phyloP scores from a whole-genome alignment of 805 yeast genomes.

The Candida tibetensis region DNA sequence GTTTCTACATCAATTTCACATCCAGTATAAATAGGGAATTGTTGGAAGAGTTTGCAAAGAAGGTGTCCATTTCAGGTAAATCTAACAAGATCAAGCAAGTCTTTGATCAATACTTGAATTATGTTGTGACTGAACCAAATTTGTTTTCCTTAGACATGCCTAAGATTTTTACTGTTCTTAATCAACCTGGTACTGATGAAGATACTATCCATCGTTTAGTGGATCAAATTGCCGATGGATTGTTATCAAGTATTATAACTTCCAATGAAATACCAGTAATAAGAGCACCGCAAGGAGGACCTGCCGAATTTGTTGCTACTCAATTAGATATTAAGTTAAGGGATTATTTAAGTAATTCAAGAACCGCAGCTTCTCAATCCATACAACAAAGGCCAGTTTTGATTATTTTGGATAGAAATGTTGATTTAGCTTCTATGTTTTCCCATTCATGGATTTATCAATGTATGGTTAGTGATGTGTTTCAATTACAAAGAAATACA shows the following conservation, averaged over 20 bases:
- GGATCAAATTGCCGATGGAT: slow-evolving; percentile 70
- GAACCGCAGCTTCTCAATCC: slow-evolving; percentile 19
- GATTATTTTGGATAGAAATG: slow-evolving; percentile 79
- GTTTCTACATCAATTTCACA: slow-evolving; percentile 81
- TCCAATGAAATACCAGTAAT: slow-evolving; percentile 81
- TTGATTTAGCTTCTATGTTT: slow-evolving; percentile 91
- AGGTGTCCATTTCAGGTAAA: slow-evolving; percentile 70
- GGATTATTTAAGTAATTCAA: slow-evolving; percentile 78
- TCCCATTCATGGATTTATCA: slow-evolving; percentile 98
- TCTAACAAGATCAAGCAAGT: slow-evolving; percentile 78
- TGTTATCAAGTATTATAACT: slow-evolving; percentile 77
- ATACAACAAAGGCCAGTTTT: slow-evolving; percentile 66
- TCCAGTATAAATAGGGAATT: slow-evolving; percentile 73
- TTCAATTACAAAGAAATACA: slow-evolving; percentile 77
- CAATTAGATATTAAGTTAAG: slow-evolving; percentile 80
- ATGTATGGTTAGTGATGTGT: slow-evolving; percentile 92
- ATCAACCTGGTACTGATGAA: slow-evolving; percentile 71
- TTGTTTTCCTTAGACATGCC: slow-evolving; percentile 75
- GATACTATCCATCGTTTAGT: slow-evolving; percentile 67
- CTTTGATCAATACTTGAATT: slow-evolving; percentile 90
- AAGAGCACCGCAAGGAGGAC: slow-evolving; percentile 87
- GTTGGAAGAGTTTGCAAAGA: slow-evolving; percentile 84
- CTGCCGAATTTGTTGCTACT: slow-evolving; percentile 91
- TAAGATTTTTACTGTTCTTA: slow-evolving; percentile 63
- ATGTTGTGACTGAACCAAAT: slow-evolving; percentile 89